These are phyloP conservation scores for Chytriomyces sp. DNA, from an alignment of 192 early-diverging fungal genomes.

Conservation along the genomic window DNA sequence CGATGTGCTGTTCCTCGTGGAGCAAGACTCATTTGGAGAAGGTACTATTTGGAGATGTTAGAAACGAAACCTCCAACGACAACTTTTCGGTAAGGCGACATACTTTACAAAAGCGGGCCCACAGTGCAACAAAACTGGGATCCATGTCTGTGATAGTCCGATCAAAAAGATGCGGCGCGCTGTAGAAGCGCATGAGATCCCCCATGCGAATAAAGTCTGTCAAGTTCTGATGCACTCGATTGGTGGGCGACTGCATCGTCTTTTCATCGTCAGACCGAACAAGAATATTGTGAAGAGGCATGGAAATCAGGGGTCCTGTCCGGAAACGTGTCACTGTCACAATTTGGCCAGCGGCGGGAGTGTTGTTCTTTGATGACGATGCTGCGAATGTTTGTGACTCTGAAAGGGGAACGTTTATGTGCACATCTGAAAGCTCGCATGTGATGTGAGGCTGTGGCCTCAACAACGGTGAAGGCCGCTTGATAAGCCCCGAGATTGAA, in stretches of 20 bases:
- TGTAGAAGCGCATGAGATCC: constrained; percentile 3
- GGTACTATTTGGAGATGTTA: too few species aligned
- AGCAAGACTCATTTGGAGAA: too few species aligned
- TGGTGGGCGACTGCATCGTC: background rate
- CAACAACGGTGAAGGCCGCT: background rate
- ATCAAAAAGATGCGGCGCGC: background rate
- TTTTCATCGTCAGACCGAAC: constrained; percentile 11
- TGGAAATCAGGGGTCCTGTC: constrained; percentile 1
- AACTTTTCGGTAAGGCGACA: too few species aligned
- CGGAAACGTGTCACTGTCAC: constrained; percentile 18
- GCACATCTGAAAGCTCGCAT: background rate
- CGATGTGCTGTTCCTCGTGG: too few species aligned
- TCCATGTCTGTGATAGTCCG: background rate
- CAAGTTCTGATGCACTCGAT: background rate
- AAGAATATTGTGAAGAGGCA: constrained; percentile 3
- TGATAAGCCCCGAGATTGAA: too few species aligned
- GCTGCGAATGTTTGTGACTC: background rate
- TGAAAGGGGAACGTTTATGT: background rate
- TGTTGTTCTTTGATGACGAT: background rate
- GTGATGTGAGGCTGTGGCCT: background rate
- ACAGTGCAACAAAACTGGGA: constrained; percentile 5
- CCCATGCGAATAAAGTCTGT: constrained; percentile 20
- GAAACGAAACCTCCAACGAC: too few species aligned
- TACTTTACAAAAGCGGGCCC: constrained; percentile 7
- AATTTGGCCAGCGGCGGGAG: constrained; percentile 8